A percentile compares a stretch with the other conserved stretches of the same genome.
Evolutionary conservation across 352 stramenopile genomes (phyloP).

Genomic region (Pythium graminicola): DNA sequence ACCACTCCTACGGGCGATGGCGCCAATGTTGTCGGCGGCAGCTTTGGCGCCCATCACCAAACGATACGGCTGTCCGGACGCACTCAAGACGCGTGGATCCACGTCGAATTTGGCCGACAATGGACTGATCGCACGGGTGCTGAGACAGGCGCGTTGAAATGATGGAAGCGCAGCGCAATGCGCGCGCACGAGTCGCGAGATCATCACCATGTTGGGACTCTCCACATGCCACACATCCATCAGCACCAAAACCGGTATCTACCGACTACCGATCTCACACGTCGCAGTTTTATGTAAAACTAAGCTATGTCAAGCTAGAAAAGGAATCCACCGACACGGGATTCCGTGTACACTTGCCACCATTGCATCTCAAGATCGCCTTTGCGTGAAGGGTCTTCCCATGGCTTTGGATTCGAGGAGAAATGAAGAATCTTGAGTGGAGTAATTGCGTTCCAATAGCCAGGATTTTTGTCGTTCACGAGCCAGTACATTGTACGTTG

Average conservation of each 20-base stretch:
- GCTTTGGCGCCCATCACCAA: constrained; percentile 49
- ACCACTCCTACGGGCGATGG: constrained; percentile 28
- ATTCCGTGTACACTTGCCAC: constrained; percentile 41
- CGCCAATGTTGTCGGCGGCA: constrained; percentile 32
- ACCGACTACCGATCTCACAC: constrained; percentile 16
- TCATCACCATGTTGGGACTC: constrained; percentile 4
- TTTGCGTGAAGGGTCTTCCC: constrained; percentile 31
- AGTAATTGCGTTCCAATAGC: constrained; percentile 62
- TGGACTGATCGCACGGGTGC: background rate
- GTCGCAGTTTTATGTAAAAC: constrained; percentile 5
- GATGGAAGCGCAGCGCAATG: background rate
- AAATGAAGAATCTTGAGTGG: constrained; percentile 41
- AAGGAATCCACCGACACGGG: constrained; percentile 13
- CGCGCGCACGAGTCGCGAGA: constrained; percentile 6
- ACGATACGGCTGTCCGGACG: constrained; percentile 32
- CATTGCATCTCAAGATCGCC: constrained; percentile 41
- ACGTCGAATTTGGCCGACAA: constrained; percentile 31
- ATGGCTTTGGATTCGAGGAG: constrained; percentile 38
- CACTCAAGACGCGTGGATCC: constrained; percentile 30
- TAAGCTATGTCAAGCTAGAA: background rate
- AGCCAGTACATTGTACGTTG: constrained; percentile 79
- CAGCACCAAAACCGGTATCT: background rate
- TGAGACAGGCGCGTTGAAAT: background rate
- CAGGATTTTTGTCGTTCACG: constrained; percentile 53
- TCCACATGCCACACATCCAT: constrained; percentile 1